Conservation (phyloP, 768 basidiomycete species). For the Macrolepiota fuliginosa region DNA sequence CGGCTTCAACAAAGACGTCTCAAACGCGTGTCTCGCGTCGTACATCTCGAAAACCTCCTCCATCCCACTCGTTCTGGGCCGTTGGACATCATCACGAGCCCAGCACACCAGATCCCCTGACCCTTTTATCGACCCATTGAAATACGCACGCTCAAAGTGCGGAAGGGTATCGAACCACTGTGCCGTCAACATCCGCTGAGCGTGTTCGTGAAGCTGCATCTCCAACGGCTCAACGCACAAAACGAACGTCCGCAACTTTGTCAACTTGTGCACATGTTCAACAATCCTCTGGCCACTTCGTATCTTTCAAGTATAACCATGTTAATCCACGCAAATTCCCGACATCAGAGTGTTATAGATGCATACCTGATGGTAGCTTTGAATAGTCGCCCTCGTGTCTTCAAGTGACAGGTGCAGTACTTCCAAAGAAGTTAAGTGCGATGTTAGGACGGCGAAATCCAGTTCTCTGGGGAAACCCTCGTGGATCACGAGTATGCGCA, state of each 20-base stretch:
- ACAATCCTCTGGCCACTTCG: not conserved
- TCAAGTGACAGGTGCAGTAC: constrained; percentile 7
- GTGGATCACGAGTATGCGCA: constrained; percentile 5
- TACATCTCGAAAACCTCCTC: not conserved
- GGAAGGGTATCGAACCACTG: not conserved
- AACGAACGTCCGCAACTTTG: constrained; percentile 1
- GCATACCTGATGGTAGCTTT: constrained; percentile 4
- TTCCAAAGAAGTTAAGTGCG: constrained; percentile 5
- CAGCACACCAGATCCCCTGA: not conserved
- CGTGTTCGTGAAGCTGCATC: not conserved
- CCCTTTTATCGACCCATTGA: not conserved
- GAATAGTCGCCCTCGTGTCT: constrained; percentile 6
- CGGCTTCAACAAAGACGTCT: not conserved
- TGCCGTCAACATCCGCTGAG: not conserved
- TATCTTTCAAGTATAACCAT: not conserved
- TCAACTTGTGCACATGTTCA: not conserved
- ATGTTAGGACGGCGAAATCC: not conserved
- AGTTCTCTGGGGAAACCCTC: constrained; percentile 5
- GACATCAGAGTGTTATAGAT: not conserved
- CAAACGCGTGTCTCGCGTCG: not conserved
- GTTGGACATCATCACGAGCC: not conserved
- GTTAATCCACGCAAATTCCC: not conserved
- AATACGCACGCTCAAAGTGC: constrained; percentile 2
- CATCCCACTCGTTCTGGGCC: not conserved
- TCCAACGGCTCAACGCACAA: not conserved